Evolutionary conservation across 139 green algal species (phyloP), one percentile per base, ranked within the genome.

Genomic region (Micractinium conductrix): DNA sequence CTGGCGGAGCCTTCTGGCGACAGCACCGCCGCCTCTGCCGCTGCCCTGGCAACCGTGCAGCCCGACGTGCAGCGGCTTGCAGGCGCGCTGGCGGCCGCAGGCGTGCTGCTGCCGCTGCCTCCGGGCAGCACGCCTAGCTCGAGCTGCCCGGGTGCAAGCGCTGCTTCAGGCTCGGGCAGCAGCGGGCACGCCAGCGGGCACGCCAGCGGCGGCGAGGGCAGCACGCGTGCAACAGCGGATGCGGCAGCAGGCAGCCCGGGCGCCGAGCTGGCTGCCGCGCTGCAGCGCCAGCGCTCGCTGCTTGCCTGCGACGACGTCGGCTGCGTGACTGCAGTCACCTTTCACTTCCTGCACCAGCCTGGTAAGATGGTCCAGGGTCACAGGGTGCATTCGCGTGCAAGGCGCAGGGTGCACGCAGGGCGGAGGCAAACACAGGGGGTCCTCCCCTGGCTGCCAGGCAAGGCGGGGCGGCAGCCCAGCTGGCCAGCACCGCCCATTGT

Each of bases 261-360:
- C 21, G 8, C n/a, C n/a, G 33, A 80, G 53, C 80, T 72, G 78
- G 55, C 45, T 16, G 55, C 83, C 26, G 63, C 70, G 19, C 67
- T 63, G 37, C 8, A 60, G 48, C 42, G 42, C 26, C 33, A 67
- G 19, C 72, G 43, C 37, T 43, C 70, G 17, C 10, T 53, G 28
- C 30, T 19, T 10, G 16, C n/a, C 4, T 45, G 26, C 26, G 44
- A 50, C 10, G 42, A 50, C 48, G 16, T 85, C 35, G 84, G 87
- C 16, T 89, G 85, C 50, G 7, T 87, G 38, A 81, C 83, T 2
- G 67, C 22, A 17, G 86, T 92, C 12, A 45, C 79, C 21, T 93
- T 94, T 60, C 84, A 87, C 45, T 97, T 95, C 81, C 72, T 87
- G 74, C 87, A 93, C 48, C 81, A 91, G 21, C 90, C 76, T 58